Base-by-base conservation (phyloP, 805 yeast genomes). In the Kodamaea fukazawae region DNA sequence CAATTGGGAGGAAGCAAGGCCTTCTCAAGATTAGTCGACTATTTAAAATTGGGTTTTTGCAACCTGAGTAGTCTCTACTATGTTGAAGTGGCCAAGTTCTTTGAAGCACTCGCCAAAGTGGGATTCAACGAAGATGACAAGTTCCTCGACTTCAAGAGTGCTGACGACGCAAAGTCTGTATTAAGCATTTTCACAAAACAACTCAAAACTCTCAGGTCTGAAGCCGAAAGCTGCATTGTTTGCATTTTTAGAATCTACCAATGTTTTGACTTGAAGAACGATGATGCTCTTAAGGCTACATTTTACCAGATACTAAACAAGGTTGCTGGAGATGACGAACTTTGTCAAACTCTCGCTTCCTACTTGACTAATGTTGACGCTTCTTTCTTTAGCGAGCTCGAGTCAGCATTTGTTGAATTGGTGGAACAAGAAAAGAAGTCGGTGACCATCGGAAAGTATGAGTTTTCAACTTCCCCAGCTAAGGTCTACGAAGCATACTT, bases 61-160 rank as follows among this genome's bases (percentile, higher is more conserved):
- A 69, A 67, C 36, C 78, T 85, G 36, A 62, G 67, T 20, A 73
- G 80, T 0, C 46, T 61, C 0, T 82, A 78, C 51, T 84, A 76
- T 47, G 41, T 43, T 2, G 34, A 51, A 7, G 36, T 69, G 13
- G 37, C 39, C 2, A 40, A 47, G 1, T 51, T 68, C 22, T 57
- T 68, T 23, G 36, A 39, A 10, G 32, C 54, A 3, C 40, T 54
- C 29, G 36, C 36, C 16, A 20, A 26, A n/a, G 39, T 34, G n/a
- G 14, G 25, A 15, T 28, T 31, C 23, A 7, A 23, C 25, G 32
- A 32, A 29, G 39, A 31, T 1, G 54, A 50, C 15, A 40, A 42
- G 3, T 53, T 57, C 29, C 22, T 60, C 27, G 48, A 49, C 31
- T 58, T 56, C 28, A 17, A 44, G 4, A 40, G 42, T 35, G 11